Base-by-base conservation (phyloP, 192 early-diverging fungal species). In the Gryganskiella cystojenkinii region DNA sequence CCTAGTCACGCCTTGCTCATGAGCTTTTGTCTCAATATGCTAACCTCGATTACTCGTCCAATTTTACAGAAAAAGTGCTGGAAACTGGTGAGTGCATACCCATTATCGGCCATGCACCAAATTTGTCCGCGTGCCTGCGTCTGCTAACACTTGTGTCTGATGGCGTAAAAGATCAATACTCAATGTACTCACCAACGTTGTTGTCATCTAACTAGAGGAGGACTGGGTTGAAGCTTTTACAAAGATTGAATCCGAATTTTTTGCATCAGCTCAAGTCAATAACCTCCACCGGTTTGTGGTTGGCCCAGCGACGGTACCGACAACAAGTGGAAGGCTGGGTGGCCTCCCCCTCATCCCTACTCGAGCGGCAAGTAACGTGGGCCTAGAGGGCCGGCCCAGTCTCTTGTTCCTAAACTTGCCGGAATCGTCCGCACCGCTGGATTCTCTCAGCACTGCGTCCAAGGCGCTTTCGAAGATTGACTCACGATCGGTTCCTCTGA, bases 401-500 rank as follows among this genome's bases (percentile, higher is more conserved):
- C 45, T 71, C n/a, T 35, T 71, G 61, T 71, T 71, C 19, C 54
- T 71, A 42, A 57, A 71, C 61, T 31, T 71, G 9, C 69, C 69
- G 57, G 61, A 64, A 57, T 56, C 54, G 34, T 0, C 25, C 25
- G 60, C 61, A 53, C 20, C 24, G 46, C 69, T 63, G 46, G 60
- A 71, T 8, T 28, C 61, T 71, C 60, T 53, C 33, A 63, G 54
- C 13, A 51, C 69, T 56, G 61, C 69, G 14, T 51, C 62, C 27
- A 57, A 19, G 22, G 61, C 44, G 46, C 60, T 62, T 31, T 28
- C 49, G 11, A 64, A 50, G 54, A 42, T 63, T 57, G 45, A 44
- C 57, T n/a, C 22, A 30, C 25, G 61, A 57, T n/a, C 28, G n/a
- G 40, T 58, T 57, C 70, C 54, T 11, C 45, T 63, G 31, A 17